Conservation (phyloP, 441 rosid species). For the Eruca vesicaria region DNA sequence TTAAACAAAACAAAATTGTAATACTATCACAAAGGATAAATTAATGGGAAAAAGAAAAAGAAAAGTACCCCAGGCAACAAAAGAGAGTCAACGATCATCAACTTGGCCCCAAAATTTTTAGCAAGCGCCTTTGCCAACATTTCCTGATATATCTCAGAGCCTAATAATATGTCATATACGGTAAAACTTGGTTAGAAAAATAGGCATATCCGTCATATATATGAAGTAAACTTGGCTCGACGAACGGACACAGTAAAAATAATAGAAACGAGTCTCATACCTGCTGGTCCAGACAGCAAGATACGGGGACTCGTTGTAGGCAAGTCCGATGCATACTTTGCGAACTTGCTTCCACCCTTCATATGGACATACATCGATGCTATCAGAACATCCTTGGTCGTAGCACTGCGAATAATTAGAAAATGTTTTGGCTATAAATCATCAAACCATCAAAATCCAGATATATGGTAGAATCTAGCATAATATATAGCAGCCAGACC, state of each 20-base stretch:
- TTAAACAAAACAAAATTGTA: not conserved
- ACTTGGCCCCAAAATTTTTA: slow-evolving; percentile 74
- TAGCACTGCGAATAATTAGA: slow-evolving; percentile 56
- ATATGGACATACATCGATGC: slow-evolving; percentile 78
- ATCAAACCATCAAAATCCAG: slow-evolving; percentile 5
- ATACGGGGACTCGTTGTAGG: slow-evolving; percentile 83
- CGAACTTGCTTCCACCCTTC: slow-evolving; percentile 70
- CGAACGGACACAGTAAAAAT: not conserved
- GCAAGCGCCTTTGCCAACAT: slow-evolving; percentile 89
- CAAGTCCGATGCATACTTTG: slow-evolving; percentile 74
- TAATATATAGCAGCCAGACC: slow-evolving; percentile 45
- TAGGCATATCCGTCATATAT: not conserved
- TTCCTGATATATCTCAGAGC: slow-evolving; percentile 98
- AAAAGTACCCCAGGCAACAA: slow-evolving; percentile 89
- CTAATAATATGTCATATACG: slow-evolving; percentile 40
- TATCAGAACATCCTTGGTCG: slow-evolving; percentile 83
- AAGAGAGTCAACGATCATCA: slow-evolving; percentile 84
- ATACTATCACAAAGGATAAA: not conserved
- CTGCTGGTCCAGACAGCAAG: slow-evolving; percentile 95
- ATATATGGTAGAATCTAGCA: not conserved
- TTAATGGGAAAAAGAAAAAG: not conserved
- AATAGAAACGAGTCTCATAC: slow-evolving; percentile 40
- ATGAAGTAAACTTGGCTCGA: not conserved
- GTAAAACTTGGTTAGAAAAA: not conserved
- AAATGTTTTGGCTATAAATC: slow-evolving; percentile 14